These are phyloP conservation scores for Carpinus viminea DNA, from an alignment of 306 rosid genomes.

Conservation along the genomic window DNA sequence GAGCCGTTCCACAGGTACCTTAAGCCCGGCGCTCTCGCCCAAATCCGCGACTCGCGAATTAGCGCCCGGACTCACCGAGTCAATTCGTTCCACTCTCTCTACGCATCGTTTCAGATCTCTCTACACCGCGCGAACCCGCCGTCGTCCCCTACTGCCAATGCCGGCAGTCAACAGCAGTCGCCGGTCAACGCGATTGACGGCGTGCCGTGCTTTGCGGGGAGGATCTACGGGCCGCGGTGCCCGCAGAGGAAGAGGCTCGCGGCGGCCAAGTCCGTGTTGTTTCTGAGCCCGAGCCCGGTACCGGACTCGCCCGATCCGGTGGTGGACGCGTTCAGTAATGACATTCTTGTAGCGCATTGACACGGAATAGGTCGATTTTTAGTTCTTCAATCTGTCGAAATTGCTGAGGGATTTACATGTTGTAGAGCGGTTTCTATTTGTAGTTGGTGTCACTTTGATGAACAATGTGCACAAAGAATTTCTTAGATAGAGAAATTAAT, in stretches of 20 bases:
- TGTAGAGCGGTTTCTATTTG: slow-evolving; percentile 43
- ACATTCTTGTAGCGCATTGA: slow-evolving; percentile 62
- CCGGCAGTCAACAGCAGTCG: slow-evolving; percentile 18
- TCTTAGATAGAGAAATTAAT: slow-evolving; percentile 27
- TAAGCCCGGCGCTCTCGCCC: slow-evolving; percentile 87
- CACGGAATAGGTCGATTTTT: not conserved
- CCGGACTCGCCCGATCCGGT: slow-evolving; percentile 56
- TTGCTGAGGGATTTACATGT: not conserved
- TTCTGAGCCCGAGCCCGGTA: slow-evolving; percentile 28
- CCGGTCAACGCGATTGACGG: slow-evolving; percentile 30
- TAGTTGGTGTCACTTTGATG: slow-evolving; percentile 22
- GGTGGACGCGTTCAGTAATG: slow-evolving; percentile 49
- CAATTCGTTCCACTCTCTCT: not conserved
- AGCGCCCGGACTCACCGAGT: slow-evolving; percentile 63
- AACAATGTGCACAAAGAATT: slow-evolving; percentile 9
- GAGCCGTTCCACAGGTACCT: slow-evolving; percentile 69
- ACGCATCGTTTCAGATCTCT: slow-evolving; percentile 39
- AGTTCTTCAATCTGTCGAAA: not conserved
- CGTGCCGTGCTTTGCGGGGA: slow-evolving; percentile 51
- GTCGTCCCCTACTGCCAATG: slow-evolving; percentile 19
- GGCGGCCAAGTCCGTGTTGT: slow-evolving; percentile 59
- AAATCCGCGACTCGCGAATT: slow-evolving; percentile 78
- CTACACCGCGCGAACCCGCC: slow-evolving; percentile 31
- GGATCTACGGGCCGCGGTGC: slow-evolving; percentile 60
- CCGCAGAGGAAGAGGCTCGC: slow-evolving; percentile 76